Conservation (phyloP, 805 yeast genomes). For the Candida succiphila region DNA sequence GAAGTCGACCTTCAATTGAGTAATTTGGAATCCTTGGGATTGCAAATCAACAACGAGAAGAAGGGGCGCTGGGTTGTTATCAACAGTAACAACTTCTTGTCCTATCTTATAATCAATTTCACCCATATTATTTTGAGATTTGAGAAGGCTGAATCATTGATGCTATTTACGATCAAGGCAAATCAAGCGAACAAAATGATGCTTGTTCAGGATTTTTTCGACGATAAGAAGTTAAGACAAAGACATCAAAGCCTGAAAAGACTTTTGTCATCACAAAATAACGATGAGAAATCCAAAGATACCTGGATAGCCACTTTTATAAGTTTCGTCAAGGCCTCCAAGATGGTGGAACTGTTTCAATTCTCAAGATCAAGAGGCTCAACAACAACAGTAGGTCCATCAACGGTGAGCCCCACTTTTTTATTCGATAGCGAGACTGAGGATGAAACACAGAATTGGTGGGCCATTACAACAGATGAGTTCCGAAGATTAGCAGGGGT, state of each 20-base stretch:
- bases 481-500: slow-evolving; percentile 6
- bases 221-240: not conserved
- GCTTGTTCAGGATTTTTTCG: slow-evolving; percentile 2
- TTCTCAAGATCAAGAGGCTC: not conserved
- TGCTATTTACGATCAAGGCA: not conserved
- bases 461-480: not conserved
- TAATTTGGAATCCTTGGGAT: slow-evolving; percentile 9
- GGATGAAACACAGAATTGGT: not conserved
- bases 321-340: not conserved
- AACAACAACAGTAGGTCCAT: slow-evolving; percentile 15
- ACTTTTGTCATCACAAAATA: not conserved
- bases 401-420: slow-evolving; percentile 8
- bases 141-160: not conserved
- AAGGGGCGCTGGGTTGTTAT: not conserved
- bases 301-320: not conserved
- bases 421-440: slow-evolving; percentile 5
- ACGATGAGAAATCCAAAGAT: not conserved
- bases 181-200: slow-evolving; percentile 1
- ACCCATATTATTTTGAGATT: not conserved
- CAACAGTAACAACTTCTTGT: not conserved
- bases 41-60: slow-evolving; percentile 1
- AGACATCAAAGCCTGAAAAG: not conserved
- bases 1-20: not conserved
- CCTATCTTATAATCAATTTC: not conserved
- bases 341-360: not conserved